Conservation (phyloP, 2,329 filamentous ascomycete species). For the Fusarium mangiferae region DNA sequence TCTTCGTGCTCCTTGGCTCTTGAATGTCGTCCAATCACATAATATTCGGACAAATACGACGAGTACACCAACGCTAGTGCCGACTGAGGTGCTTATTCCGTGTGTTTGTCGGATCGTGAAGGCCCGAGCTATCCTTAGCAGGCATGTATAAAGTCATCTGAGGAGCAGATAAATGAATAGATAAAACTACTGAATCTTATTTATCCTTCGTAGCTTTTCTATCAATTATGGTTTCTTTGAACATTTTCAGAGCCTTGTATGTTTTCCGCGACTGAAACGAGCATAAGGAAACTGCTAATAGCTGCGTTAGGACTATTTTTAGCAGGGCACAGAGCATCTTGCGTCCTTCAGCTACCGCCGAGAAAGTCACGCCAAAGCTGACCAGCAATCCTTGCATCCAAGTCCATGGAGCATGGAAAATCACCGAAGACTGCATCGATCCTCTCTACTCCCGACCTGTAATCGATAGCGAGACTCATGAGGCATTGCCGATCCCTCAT, state of each 20-base stretch:
- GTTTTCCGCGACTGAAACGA: fast-evolving
- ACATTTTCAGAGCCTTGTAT: not conserved
- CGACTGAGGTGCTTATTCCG: not conserved
- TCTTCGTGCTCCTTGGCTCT: not conserved
- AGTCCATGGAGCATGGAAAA: not conserved
- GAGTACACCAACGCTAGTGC: not conserved
- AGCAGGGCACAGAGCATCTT: not conserved
- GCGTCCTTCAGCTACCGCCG: fast-evolving
- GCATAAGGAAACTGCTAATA: fast-evolving
- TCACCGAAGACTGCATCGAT: not conserved
- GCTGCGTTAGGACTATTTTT: fast-evolving
- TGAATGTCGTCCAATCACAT: not conserved
- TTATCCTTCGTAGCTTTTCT: fast-evolving
- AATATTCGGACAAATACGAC: not conserved
- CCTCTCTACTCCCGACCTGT: not conserved
- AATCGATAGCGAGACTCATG: not conserved
- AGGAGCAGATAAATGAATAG: fast-evolving
- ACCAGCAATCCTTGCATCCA: not conserved
- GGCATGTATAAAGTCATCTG: not conserved
- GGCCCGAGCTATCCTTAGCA: not conserved
- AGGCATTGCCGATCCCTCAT: fast-evolving
- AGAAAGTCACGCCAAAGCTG: not conserved
- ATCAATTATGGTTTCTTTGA: not conserved
- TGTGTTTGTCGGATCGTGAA: too few relatives aligned
- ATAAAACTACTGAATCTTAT: fast-evolving